These are phyloP conservation scores for Trichophyton mentagrophytes DNA, from an alignment of 2,329 filamentous ascomycete species.

Conservation along the genomic window DNA sequence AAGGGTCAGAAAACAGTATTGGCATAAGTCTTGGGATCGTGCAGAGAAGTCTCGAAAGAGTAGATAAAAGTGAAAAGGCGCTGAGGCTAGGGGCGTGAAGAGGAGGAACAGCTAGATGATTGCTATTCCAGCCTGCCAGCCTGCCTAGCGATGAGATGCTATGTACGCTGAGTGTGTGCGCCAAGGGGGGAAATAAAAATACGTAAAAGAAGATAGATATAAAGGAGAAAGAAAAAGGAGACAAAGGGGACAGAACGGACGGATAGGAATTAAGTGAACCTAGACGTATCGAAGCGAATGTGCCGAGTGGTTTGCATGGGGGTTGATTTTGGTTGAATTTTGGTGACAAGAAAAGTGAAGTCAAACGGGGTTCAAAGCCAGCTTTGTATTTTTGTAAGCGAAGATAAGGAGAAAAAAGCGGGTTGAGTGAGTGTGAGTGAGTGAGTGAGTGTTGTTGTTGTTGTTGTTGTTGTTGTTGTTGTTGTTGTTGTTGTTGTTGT, in stretches of 20 bases:
- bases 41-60: neutral
- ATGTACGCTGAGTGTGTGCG: conserved; percentile 1
- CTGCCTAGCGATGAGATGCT: neutral
- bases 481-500: too few species aligned
- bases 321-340: neutral
- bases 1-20: neutral
- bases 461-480: too few species aligned
- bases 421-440: neutral
- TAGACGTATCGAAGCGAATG: conserved; percentile 5
- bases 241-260: conserved; percentile 10
- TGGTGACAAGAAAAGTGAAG: neutral
- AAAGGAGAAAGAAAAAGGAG: neutral
- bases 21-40: conserved; percentile 4
- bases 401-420: neutral
- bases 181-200: neutral
- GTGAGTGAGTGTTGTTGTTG: too few species aligned
- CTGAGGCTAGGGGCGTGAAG: too few species aligned
- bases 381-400: neutral
- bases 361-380: neutral
- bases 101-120: too few species aligned
- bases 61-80: too few species aligned
- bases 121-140: neutral
- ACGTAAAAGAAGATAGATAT: conserved; percentile 4
- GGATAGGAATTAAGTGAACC: conserved; percentile 11
- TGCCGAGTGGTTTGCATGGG: conserved; percentile 7